Percentiles rank a stretch among this genome's conserved stretches.
phyloP scores from a whole-genome alignment of 768 basidiomycete species.

The Podaxis rugospora region DNA sequence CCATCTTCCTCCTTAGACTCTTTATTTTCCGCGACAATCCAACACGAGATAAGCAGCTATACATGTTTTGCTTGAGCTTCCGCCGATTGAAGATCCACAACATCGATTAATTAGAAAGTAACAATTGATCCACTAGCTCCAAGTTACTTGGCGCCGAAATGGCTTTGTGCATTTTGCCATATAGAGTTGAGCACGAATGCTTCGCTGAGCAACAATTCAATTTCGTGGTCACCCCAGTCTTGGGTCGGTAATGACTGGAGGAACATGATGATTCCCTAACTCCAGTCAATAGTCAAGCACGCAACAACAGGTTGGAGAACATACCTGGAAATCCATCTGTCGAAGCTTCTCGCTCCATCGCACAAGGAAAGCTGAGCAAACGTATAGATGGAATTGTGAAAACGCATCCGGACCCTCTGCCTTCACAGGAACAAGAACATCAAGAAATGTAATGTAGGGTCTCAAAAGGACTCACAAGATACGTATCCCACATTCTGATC shows the following conservation, averaged over 20 bases:
- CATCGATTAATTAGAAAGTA: background rate
- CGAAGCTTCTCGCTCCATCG: slow-evolving; percentile 92
- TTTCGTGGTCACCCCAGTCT: slow-evolving; percentile 93
- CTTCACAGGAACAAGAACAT: slow-evolving; percentile 34
- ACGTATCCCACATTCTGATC: slow-evolving; percentile 99
- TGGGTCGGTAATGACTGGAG: slow-evolving; percentile 90
- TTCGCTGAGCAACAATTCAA: slow-evolving; percentile 92
- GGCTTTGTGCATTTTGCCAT: slow-evolving; percentile 91
- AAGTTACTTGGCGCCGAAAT: slow-evolving; percentile 60
- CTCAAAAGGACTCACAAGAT: slow-evolving; percentile 73
- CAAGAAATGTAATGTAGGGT: slow-evolving; percentile 5
- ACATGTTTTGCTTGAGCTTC: background rate
- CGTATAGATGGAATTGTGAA: slow-evolving; percentile 97
- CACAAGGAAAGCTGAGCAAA: slow-evolving; percentile 95
- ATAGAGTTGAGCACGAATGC: slow-evolving; percentile 92
- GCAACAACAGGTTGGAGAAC: slow-evolving; percentile 14
- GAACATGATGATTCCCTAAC: slow-evolving; percentile 97
- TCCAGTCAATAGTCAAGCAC: background rate
- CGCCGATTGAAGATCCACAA: background rate
- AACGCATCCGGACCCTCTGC: slow-evolving; percentile 97
- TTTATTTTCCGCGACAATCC: background rate
- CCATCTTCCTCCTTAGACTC: background rate
- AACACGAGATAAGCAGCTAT: background rate
- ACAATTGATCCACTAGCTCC: background rate
- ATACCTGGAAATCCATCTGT: slow-evolving; percentile 97